Conservation (phyloP, 495 filamentous ascomycete genomes). For the Hypoxylon trugodes region DNA sequence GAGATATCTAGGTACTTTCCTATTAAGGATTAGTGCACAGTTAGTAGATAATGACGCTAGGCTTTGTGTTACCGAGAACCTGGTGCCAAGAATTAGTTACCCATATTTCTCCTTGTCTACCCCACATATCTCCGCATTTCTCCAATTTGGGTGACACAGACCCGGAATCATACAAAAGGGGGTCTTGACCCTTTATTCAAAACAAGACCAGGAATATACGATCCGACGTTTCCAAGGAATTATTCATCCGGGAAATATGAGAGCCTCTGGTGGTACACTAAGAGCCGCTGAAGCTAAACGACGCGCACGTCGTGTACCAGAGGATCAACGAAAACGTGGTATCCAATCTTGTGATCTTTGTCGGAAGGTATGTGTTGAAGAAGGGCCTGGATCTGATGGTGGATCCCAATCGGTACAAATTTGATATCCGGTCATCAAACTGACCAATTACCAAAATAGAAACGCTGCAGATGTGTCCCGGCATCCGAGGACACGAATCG, state of each 20-base stretch:
- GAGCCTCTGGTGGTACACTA: not conserved
- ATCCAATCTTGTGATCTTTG: constrained; percentile 48
- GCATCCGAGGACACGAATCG: constrained; percentile 24
- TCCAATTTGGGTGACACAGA: not conserved
- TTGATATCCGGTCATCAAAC: no score
- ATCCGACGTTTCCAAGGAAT: constrained; percentile 25
- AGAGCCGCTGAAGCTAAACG: constrained; percentile 21
- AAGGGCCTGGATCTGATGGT: not conserved
- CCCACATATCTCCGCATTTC: no score
- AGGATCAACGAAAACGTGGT: constrained; percentile 43
- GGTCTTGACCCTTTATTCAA: not conserved
- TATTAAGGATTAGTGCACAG: no score
- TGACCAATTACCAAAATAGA: constrained; percentile 30
- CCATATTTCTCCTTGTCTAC: no score
- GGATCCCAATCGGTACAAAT: no score
- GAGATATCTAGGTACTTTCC: no score
- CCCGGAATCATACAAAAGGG: constrained; percentile 11
- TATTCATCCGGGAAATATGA: constrained; percentile 7
- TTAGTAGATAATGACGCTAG: no score
- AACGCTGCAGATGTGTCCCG: constrained; percentile 50
- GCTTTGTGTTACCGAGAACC: no score
- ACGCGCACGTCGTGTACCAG: constrained; percentile 42
- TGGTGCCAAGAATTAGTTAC: no score
- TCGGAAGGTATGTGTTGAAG: constrained; percentile 15
- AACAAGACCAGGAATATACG: constrained; percentile 10